phyloP scores from a whole-genome alignment of 345 rosid species.

The Raphanus sativus region DNA sequence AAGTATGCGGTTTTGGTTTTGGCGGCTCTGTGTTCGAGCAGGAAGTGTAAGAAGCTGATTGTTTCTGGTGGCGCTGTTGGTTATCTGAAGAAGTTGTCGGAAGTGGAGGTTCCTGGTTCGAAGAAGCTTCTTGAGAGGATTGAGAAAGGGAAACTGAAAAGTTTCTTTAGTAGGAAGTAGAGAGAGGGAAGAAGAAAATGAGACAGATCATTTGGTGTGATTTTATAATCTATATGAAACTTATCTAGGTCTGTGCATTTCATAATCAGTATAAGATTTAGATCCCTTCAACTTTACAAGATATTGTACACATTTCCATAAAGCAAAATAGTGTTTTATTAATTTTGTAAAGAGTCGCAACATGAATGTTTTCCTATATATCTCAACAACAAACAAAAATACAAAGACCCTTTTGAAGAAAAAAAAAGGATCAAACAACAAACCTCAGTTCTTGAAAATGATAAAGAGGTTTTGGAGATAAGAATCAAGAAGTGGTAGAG shows the following conservation, averaged over 20 bases:
- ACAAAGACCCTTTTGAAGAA: slow-evolving; percentile 10
- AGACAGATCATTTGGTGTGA: background rate
- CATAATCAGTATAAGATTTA: too few species aligned
- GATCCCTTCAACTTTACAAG: too few species aligned
- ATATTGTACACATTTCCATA: background rate
- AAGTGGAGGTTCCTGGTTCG: slow-evolving; percentile 85
- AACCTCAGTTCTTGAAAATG: slow-evolving; percentile 21
- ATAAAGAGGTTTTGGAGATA: background rate
- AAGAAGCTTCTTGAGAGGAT: slow-evolving; percentile 81
- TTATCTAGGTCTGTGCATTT: too few species aligned
- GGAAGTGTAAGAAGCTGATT: slow-evolving; percentile 91
- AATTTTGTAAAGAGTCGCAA: background rate
- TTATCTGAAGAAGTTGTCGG: slow-evolving; percentile 80
- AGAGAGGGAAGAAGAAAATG: background rate
- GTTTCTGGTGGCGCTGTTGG: slow-evolving; percentile 90
- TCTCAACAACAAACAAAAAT: slow-evolving; percentile 21
- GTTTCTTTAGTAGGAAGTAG: slow-evolving; percentile 66
- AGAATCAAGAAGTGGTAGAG: background rate
- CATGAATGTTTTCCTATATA: background rate
- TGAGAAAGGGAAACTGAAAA: slow-evolving; percentile 80
- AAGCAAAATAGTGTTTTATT: background rate
- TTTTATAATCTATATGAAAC: too few species aligned
- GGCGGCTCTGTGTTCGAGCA: slow-evolving; percentile 61
- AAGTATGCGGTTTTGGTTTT: slow-evolving; percentile 77
- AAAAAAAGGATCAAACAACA: slow-evolving; percentile 9